Evolutionary conservation across 2,329 filamentous ascomycete species (phyloP).

Genomic region (Plenodomus tracheiphilus): DNA sequence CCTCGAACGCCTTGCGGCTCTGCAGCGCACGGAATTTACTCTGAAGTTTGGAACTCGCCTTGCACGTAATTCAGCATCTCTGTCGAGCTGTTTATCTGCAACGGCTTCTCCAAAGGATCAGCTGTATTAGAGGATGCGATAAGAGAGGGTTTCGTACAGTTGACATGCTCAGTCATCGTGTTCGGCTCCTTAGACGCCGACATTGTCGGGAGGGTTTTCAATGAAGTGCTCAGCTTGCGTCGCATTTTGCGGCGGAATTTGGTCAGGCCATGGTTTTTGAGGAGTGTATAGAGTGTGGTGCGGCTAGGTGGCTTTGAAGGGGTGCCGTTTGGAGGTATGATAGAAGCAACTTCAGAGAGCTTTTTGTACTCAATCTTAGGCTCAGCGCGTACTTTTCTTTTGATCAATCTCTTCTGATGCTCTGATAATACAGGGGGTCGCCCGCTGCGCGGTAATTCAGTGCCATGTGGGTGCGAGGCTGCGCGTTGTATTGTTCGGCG

Average conservation of each 20-base stretch:
- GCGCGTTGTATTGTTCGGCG: background rate
- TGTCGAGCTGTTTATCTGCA: no score
- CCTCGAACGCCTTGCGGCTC: no score
- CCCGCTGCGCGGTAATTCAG: constrained; percentile 1
- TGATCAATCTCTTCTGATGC: constrained; percentile 2
- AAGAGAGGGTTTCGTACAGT: no score
- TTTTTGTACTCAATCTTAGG: constrained; percentile 10
- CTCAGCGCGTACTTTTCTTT: background rate
- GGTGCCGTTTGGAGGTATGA: constrained; percentile 1
- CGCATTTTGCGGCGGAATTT: constrained; percentile 1
- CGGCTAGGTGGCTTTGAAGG: background rate
- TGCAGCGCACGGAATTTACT: no score
- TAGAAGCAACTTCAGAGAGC: background rate
- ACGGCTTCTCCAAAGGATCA: no score
- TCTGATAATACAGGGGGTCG: background rate
- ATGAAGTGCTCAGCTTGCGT: constrained; percentile 4
- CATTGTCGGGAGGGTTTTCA: no score
- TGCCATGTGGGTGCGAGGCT: no score
- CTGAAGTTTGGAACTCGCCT: no score
- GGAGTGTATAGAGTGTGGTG: constrained; percentile 2
- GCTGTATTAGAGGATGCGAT: no score
- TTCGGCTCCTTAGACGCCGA: no score
- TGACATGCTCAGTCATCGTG: no score
- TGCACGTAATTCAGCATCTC: no score
- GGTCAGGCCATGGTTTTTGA: constrained; percentile 1